phyloP scores from a whole-genome alignment of 164 flowering plant species.

The Euptelea pleiosperma region DNA sequence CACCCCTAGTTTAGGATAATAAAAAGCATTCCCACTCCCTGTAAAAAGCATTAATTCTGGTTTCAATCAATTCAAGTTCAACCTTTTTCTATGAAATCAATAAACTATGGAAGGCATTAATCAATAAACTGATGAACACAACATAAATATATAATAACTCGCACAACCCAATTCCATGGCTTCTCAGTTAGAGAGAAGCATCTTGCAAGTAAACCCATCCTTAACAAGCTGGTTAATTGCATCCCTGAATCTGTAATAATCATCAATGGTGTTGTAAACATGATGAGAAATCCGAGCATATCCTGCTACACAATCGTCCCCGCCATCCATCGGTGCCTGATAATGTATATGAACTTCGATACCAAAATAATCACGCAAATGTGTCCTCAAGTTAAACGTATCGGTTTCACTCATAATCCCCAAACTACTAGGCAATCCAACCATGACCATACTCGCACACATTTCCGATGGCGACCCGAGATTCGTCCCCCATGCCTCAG shows the following conservation, averaged over 20 bases:
- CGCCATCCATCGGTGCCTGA: conserved; percentile 37
- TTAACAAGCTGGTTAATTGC: conserved; percentile 49
- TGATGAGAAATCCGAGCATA: conserved; percentile 72
- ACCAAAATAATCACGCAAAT: conserved; percentile 45
- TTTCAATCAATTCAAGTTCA: too few species aligned
- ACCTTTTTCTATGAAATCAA: too few species aligned
- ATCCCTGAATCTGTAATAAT: conserved; percentile 56
- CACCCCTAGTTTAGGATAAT: too few species aligned
- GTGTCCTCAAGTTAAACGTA: conserved; percentile 43
- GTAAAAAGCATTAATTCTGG: too few species aligned
- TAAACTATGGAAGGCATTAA: too few species aligned
- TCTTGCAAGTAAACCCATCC: conserved; percentile 41
- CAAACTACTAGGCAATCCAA: conserved; percentile 62
- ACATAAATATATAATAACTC: too few species aligned
- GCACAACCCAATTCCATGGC: too few species aligned
- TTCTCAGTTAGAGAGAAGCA: conserved; percentile 28
- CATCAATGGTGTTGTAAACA: conserved; percentile 55
- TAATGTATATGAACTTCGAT: conserved; percentile 60
- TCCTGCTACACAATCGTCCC: conserved; percentile 33
- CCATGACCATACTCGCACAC: conserved; percentile 82
- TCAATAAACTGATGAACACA: too few species aligned
- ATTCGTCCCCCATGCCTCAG: conserved; percentile 66
- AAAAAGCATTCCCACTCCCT: too few species aligned
- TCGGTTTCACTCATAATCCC: conserved; percentile 55
- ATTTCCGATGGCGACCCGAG: conserved; percentile 71